These are phyloP conservation scores for Deinandra increscens DNA, from an alignment of 129 eudicot species.

Conservation along the genomic window DNA sequence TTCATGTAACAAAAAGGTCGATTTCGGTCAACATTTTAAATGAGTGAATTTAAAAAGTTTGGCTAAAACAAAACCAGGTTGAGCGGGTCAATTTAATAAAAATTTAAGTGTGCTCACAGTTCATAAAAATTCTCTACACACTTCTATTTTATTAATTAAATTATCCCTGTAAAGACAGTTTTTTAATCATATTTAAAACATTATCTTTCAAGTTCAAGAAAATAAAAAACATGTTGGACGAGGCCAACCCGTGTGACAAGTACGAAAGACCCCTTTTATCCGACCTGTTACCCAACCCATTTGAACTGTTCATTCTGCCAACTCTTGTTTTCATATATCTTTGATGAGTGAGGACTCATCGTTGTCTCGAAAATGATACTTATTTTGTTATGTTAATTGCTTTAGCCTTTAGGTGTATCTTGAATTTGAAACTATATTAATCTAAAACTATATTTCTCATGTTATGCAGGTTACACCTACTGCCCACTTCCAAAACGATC, in stretches of 20 bases:
- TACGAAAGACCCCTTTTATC: background rate
- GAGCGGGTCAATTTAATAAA: background rate
- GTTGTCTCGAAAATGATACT: background rate
- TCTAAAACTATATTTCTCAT: background rate
- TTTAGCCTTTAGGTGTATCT: background rate
- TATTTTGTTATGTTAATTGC: background rate
- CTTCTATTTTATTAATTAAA: background rate
- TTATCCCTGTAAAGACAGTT: background rate
- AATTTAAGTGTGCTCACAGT: background rate
- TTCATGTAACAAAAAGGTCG: background rate
- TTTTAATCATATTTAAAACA: background rate
- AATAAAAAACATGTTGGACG: background rate
- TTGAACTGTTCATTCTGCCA: background rate
- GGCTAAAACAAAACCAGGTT: background rate
- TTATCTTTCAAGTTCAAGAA: background rate
- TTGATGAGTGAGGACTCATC: background rate
- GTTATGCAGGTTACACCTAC: slow-evolving; percentile 62
- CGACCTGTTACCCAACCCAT: background rate
- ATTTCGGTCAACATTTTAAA: background rate
- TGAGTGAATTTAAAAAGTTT: background rate
- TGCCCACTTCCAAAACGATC: slow-evolving; percentile 80
- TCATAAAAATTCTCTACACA: background rate
- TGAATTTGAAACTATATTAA: background rate
- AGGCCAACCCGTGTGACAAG: background rate
- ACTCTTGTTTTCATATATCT: background rate